Percentiles rank a stretch among this genome's conserved stretches.
These are phyloP conservation scores for Scheffersomyces cryptocercus DNA, from an alignment of 1,139 yeast species.

Conservation along the genomic window DNA sequence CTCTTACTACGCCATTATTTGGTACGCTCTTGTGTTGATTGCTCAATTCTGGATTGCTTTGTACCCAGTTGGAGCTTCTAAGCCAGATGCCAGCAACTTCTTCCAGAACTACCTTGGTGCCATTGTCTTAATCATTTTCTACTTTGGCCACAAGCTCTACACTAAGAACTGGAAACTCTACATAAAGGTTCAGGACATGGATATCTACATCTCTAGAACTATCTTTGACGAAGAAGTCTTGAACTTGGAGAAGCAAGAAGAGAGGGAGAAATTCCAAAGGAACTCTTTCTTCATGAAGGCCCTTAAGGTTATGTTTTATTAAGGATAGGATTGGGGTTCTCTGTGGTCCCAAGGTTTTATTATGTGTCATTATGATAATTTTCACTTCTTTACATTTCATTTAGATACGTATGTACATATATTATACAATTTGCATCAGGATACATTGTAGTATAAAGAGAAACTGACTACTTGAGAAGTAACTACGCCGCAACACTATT, in stretches of 20 bases:
- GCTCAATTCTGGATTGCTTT: constrained; percentile 47
- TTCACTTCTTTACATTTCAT: neutral
- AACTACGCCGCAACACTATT: no score
- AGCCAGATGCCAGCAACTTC: constrained; percentile 31
- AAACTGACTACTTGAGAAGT: no score
- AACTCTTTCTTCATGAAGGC: constrained; percentile 28
- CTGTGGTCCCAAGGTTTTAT: neutral
- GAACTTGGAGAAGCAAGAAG: constrained; percentile 38
- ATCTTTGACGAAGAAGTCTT: constrained; percentile 41
- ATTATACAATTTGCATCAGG: no score
- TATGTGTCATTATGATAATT: neutral
- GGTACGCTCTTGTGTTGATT: constrained; percentile 37
- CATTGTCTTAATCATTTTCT: constrained; percentile 33
- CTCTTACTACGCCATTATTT: constrained; percentile 35
- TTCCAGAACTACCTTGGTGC: constrained; percentile 42
- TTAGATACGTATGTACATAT: no score
- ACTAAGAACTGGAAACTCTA: constrained; percentile 33
- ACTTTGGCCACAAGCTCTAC: constrained; percentile 36
- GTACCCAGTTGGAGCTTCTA: constrained; percentile 33
- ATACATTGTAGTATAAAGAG: no score
- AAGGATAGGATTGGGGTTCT: constrained; percentile 1
- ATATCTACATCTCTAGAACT: constrained; percentile 34
- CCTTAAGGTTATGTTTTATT: constrained; percentile 21
- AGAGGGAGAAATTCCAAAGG: constrained; percentile 24
- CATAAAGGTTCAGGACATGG: constrained; percentile 35